phyloP scores from a whole-genome alignment of 139 green algal species.

The Spirogloea muscicola region DNA sequence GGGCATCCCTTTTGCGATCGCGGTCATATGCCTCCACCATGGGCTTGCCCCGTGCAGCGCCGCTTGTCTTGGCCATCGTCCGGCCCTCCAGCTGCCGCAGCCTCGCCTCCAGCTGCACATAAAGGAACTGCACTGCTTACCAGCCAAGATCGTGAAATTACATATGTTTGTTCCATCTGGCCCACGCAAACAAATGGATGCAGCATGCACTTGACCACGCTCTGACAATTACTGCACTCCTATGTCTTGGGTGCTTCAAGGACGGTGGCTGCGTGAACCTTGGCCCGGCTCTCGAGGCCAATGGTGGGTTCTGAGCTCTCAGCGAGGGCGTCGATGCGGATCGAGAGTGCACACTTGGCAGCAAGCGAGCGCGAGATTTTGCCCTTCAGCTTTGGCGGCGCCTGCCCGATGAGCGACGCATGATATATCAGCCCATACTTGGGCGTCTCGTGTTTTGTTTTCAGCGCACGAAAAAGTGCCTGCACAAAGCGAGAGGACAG shows the following conservation, averaged over 20 bases:
- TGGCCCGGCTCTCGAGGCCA: constrained; percentile 73
- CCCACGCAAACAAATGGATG: no score
- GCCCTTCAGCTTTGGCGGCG: constrained; percentile 88
- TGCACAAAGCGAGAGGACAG: neutral
- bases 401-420: constrained; percentile 87
- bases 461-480: constrained; percentile 55
- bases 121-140: no score
- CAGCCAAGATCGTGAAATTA: no score
- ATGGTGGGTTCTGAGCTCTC: constrained; percentile 78
- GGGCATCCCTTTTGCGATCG: constrained; percentile 16
- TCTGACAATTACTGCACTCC: no score
- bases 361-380: constrained; percentile 95
- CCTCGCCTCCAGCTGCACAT: constrained; percentile 73
- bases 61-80: constrained; percentile 51
- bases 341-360: constrained; percentile 79
- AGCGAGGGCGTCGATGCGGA: constrained; percentile 88
- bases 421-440: constrained; percentile 99
- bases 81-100: constrained; percentile 88
- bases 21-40: constrained; percentile 47
- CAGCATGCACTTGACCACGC: no score
- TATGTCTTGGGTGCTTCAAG: no score
- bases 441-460: constrained; percentile 97
- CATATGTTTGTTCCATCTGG: no score
- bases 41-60: constrained; percentile 30
- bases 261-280: no score